These are phyloP conservation scores for Ogataea naganishii DNA, from an alignment of 805 yeast species.

Conservation along the genomic window DNA sequence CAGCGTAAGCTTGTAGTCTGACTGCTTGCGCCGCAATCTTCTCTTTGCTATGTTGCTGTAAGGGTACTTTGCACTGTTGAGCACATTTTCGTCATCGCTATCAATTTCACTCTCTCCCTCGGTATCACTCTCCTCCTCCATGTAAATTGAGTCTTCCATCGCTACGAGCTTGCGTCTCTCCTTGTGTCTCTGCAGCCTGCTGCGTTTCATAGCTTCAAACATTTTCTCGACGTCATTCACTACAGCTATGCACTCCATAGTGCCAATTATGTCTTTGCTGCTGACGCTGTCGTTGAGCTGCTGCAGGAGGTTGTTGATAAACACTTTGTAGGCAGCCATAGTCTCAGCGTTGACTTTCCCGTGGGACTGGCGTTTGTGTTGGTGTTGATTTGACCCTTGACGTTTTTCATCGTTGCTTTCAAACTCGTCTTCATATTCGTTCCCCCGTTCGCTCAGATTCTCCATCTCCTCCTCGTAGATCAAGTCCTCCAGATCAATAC, in stretches of 20 bases:
- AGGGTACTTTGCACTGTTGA: too few relatives aligned
- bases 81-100: too few relatives aligned
- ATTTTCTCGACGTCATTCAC: constrained; percentile 65
- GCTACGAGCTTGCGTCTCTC: neutral
- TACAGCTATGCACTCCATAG: constrained; percentile 59
- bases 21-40: too few relatives aligned
- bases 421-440: constrained; percentile 2
- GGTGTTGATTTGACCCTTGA: too few relatives aligned
- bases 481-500: constrained; percentile 45
- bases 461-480: constrained; percentile 17
- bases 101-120: neutral
- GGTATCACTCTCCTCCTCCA: neutral
- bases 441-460: neutral
- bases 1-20: too few relatives aligned
- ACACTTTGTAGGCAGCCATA: constrained; percentile 43
- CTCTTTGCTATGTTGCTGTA: too few relatives aligned
- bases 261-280: constrained; percentile 44
- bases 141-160: neutral
- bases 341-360: constrained; percentile 31
- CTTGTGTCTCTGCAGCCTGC: constrained; percentile 12
- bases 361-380: too few relatives aligned
- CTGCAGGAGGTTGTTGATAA: constrained; percentile 47
- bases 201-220: constrained; percentile 46
- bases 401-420: constrained; percentile 7
- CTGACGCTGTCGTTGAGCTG: constrained; percentile 51